Base-by-base conservation (phyloP, 2,329 filamentous ascomycete genomes). In the Beauveria medogensis region DNA sequence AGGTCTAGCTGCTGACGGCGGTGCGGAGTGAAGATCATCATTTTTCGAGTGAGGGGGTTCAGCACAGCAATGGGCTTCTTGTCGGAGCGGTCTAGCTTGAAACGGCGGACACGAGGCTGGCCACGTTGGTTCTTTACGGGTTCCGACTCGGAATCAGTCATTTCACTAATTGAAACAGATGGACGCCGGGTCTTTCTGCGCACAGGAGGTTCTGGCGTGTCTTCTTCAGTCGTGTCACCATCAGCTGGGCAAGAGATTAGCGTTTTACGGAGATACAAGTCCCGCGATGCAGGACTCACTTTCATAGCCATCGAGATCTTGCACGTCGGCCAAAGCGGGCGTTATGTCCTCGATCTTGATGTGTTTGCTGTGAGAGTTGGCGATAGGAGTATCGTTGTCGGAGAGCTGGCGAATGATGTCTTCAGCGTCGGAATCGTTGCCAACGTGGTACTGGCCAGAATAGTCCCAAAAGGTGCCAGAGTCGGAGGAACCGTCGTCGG, bases 391-490 rank as follows among this genome's bases (percentile, higher is more conserved):
- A 22, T 75, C 73, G 40, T 79, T 76, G 5, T 77, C 74, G 43
- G 71, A 72, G 7, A 73, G 63, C 12, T 71, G 70, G 51, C 71
- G 69, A 41, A 74, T 64, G 22, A 77, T 69, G 50, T 74, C 72
- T 41, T 80, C 76, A 12, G 76, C 73, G 50, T 81, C 79, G 1
- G 74, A 77, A 40, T 75, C 73, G 16, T 73, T 73, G 3, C 55
- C 69, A 56, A 73, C 73, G 14, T 59, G 37, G 12, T 62, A 77
- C 26, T 80, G 77, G 62, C 80, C 78, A 60, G 78, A 75, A 64
- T 82, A 83, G 68, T 88, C 86, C 85, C 85, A 89, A 67, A 83
- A 87, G 1, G 83, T 85, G 46, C 77, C 77, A 24, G 80, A 83
- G 62, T 79, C 79, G 5, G 80, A 85, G 0, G 80, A 82, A 63